phyloP scores from a whole-genome alignment of 2,329 filamentous ascomycete genomes.

The Ascocoryne sarcoides region DNA sequence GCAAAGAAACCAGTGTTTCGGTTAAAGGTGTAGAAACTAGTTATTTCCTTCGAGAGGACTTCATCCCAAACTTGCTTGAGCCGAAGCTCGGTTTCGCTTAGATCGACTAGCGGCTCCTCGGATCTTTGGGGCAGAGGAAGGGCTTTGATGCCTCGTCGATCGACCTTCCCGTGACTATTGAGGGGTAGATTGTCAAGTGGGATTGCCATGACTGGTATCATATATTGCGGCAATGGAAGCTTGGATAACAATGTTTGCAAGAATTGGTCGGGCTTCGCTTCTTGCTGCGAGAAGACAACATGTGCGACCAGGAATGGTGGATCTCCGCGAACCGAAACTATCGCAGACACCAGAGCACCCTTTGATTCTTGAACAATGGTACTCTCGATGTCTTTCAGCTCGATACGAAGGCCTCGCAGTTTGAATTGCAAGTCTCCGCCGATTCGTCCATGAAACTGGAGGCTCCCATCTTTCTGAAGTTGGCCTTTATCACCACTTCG shows the following conservation, averaged over 20 bases:
- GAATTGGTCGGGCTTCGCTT: neutral
- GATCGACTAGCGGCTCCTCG: neutral
- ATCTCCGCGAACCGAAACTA: conserved; percentile 20
- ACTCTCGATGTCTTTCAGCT: conserved; percentile 33
- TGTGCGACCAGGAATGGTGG: conserved; percentile 29
- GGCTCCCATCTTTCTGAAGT: conserved; percentile 19
- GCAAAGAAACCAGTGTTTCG: neutral
- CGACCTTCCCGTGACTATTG: conserved; percentile 28
- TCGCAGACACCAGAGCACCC: conserved; percentile 12
- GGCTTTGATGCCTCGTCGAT: conserved; percentile 20
- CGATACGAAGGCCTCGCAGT: conserved; percentile 32
- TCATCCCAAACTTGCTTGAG: neutral
- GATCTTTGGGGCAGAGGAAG: conserved; percentile 1
- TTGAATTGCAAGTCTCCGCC: conserved; percentile 30
- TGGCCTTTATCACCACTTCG: conserved; percentile 29
- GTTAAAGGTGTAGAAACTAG: neutral
- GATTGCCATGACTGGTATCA: conserved; percentile 28
- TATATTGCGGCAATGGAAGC: conserved; percentile 28
- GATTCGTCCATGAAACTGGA: conserved; percentile 27
- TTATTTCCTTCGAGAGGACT: too few species aligned
- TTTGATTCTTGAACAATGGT: neutral
- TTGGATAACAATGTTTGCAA: neutral
- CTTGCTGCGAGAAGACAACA: conserved; percentile 24
- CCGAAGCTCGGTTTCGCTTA: neutral
- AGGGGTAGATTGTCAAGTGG: conserved; percentile 26